Evolutionary conservation across 148 eudicot species (phyloP), one percentile per base, ranked within the genome.

Genomic region (Fagopyrum tataricum): DNA sequence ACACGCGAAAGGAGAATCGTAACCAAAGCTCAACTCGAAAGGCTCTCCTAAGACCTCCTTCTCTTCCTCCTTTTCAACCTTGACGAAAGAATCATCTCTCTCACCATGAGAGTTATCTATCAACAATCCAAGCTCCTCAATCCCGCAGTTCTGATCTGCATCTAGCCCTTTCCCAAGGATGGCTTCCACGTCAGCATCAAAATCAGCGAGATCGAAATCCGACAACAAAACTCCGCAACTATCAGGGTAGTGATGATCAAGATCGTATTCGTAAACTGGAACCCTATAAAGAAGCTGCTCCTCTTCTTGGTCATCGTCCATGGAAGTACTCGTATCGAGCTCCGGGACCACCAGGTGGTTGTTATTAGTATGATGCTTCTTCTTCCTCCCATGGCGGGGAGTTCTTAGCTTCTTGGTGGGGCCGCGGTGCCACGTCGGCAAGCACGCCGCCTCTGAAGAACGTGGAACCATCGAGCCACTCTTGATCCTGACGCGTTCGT

Each of bases 141-240:
- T 93, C 43, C 87, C 90, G 24, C 84, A 85, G 0, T 85, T 69
- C 53, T 24, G 39, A 1, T 86, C 91, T 8, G 85, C 86, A 26
- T 89, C 95, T 1, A 91, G 83, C 17, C 92, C 91, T 79, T 87
- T 86, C 0, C 98, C 98, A 6, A 93, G 42, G 42, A 93, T 76
- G 64, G 85, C 88, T 79, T 93, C 95, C 6, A 93, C 92, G 72
- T 93, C 95, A 4, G 91, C 97, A 0, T 92, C 95, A 53, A 93
- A 93, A 12, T 93, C 87, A 2, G 85, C 94, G 0, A 89, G 81
- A 47, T 89, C 97, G 83, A 85, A 72, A 13, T 93, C 89, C 0
- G 87, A 89, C 6, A 90, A 88, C 46, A 49, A 15, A n/a, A 24
- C 43, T 15, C 5, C 40, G 40, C 41, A 56, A 4, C 72, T 42